These are phyloP conservation scores for Candida dajiaensis DNA, from an alignment of 805 yeast species.

Conservation along the genomic window DNA sequence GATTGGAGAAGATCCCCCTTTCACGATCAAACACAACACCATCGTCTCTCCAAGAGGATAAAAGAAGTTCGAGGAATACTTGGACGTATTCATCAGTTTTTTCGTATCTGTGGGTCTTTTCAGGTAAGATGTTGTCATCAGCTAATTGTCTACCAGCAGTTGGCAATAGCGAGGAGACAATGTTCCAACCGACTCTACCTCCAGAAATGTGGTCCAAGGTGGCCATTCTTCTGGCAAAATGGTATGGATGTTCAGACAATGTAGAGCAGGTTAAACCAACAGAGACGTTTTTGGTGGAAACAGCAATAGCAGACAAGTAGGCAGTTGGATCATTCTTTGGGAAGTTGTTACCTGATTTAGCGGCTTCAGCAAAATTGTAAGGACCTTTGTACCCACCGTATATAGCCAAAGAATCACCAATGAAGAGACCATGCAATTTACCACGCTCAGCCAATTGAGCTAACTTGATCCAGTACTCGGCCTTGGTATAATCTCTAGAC, in stretches of 20 bases:
- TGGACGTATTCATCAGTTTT: slow-evolving; percentile 40
- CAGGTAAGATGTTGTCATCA: slow-evolving; percentile 32
- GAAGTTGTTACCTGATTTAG: slow-evolving; percentile 28
- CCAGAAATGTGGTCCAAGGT: slow-evolving; percentile 41
- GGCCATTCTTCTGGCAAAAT: slow-evolving; percentile 39
- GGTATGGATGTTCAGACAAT: slow-evolving; percentile 40
- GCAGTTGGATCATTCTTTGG: slow-evolving; percentile 37
- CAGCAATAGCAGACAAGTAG: slow-evolving; percentile 35
- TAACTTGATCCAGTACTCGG: slow-evolving; percentile 35
- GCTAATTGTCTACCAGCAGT: slow-evolving; percentile 39
- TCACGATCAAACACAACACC: slow-evolving; percentile 25
- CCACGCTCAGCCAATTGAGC: slow-evolving; percentile 36
- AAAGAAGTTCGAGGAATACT: slow-evolving; percentile 35
- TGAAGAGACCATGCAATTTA: slow-evolving; percentile 32
- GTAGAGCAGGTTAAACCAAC: slow-evolving; percentile 41
- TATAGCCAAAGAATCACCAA: slow-evolving; percentile 36
- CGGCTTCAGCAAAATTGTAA: slow-evolving; percentile 30
- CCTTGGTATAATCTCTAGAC: slow-evolving; percentile 18
- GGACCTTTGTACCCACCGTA: slow-evolving; percentile 40
- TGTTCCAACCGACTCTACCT: slow-evolving; percentile 46
- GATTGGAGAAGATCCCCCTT: slow-evolving; percentile 33
- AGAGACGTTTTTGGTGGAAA: slow-evolving; percentile 35
- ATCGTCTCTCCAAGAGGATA: slow-evolving; percentile 43
- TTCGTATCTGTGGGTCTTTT: slow-evolving; percentile 37
- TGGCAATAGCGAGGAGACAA: slow-evolving; percentile 38